Evolutionary conservation across 108 stramenopile species (phyloP).

Genomic region (Cyclostephanos invisitatus): DNA sequence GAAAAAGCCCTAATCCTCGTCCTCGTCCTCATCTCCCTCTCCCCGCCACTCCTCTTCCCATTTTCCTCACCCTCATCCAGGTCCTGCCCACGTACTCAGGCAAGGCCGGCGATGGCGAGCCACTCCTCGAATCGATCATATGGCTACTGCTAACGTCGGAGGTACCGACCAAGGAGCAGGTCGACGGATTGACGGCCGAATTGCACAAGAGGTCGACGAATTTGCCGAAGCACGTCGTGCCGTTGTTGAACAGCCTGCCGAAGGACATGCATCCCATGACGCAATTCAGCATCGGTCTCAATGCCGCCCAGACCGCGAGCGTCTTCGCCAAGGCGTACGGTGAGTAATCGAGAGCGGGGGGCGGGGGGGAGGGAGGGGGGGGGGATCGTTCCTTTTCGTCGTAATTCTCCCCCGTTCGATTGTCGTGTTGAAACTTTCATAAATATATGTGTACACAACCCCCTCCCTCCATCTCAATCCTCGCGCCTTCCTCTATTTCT

Average conservation of each 20-base stretch:
- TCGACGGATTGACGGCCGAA: constrained; percentile 92
- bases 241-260: constrained; percentile 91
- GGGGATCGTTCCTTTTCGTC: too few species aligned
- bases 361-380: too few species aligned
- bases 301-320: constrained; percentile 93
- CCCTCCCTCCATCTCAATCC: too few species aligned
- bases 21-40: neutral
- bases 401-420: too few species aligned
- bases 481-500: too few species aligned
- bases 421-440: too few species aligned
- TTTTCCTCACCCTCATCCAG: neutral
- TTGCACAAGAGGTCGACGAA: constrained; percentile 82
- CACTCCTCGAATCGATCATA: constrained; percentile 92
- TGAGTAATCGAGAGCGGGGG: neutral
- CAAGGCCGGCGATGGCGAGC: constrained; percentile 93
- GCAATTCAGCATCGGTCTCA: constrained; percentile 91
- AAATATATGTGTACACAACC: too few species aligned
- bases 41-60: neutral
- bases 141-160: constrained; percentile 98
- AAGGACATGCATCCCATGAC: constrained; percentile 99
- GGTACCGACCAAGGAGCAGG: constrained; percentile 97
- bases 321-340: constrained; percentile 94
- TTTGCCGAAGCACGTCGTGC: constrained; percentile 92
- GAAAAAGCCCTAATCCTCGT: neutral
- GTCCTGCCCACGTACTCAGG: constrained; percentile 94